Evolutionary conservation across 2,329 filamentous ascomycete genomes (phyloP).

Genomic region (Xylariaceae sp.): DNA sequence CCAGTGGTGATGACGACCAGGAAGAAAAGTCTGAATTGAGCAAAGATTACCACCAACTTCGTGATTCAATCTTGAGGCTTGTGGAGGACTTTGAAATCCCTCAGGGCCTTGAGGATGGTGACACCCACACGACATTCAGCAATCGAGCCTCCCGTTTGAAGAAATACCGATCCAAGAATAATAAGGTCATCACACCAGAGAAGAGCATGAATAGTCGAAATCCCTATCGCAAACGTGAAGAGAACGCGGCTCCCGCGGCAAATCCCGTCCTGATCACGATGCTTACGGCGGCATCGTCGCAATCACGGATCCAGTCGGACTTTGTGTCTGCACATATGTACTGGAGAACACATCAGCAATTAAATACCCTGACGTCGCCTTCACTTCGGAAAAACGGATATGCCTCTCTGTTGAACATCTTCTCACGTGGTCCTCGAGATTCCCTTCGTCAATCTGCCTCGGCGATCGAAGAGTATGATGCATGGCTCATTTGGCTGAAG

Average conservation of each 20-base stretch:
- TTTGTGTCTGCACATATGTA: constrained; percentile 81
- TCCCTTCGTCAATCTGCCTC: constrained; percentile 63
- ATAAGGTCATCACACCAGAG: constrained; percentile 48
- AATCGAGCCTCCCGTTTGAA: constrained; percentile 61
- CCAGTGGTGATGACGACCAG: constrained; percentile 58
- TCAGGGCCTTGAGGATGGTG: constrained; percentile 56
- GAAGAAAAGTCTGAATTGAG: constrained; percentile 59
- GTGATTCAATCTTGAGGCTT: constrained; percentile 73
- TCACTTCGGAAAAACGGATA: constrained; percentile 63
- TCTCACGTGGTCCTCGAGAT: constrained; percentile 64
- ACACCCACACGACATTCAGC: constrained; percentile 59
- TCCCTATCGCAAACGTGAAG: constrained; percentile 44
- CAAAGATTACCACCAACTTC: constrained; percentile 74
- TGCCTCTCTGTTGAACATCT: constrained; percentile 65
- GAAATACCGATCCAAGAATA: constrained; percentile 56
- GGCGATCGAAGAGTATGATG: constrained; percentile 72
- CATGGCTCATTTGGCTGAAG: constrained; percentile 77
- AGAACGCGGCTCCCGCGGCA: constrained; percentile 32
- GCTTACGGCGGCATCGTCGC: constrained; percentile 69
- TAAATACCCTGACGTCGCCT: constrained; percentile 56
- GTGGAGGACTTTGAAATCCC: constrained; percentile 80
- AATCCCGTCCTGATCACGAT: constrained; percentile 58
- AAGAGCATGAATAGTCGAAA: constrained; percentile 52
- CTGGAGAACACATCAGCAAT: constrained; percentile 73
- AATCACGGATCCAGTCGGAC: constrained; percentile 72